Conservation (phyloP, 768 basidiomycete species). For the Russula abietina region DNA sequence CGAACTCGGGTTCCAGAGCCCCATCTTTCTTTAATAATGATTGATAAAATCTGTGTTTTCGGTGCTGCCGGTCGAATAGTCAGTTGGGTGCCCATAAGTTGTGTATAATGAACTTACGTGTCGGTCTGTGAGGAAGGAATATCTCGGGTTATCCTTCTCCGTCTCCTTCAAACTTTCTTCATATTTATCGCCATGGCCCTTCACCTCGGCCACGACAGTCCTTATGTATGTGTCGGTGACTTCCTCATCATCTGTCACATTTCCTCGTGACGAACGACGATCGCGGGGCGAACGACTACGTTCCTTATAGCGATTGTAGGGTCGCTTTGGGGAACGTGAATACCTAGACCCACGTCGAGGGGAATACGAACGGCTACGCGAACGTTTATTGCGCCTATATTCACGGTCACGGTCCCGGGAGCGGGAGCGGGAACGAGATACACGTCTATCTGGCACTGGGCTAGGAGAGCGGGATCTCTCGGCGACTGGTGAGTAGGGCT, state of each 20-base stretch:
- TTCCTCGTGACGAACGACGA: conserved; percentile 34
- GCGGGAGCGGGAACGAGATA: conserved; percentile 28
- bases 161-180: conserved; percentile 67
- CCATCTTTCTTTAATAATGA: conserved; percentile 58
- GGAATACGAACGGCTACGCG: conserved; percentile 36
- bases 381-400: conserved; percentile 31
- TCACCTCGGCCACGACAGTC: conserved; percentile 80
- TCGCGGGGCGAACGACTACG: conserved; percentile 45
- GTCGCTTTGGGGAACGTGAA: conserved; percentile 38
- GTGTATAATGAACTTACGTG: conserved; percentile 28
- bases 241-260: conserved; percentile 49
- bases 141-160: conserved; percentile 78
- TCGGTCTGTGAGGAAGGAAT: conserved; percentile 54
- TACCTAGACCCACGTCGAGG: conserved; percentile 36
- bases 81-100: background rate
- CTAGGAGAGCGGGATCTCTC: conserved; percentile 28
- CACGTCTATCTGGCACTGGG: conserved; percentile 33
- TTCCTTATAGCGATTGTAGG: conserved; percentile 30
- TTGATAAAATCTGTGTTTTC: conserved; percentile 62
- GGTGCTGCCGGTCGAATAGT: conserved; percentile 44
- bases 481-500: conserved; percentile 8
- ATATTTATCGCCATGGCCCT: conserved; percentile 71
- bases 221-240: conserved; percentile 83
- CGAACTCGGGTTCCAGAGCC: conserved; percentile 60
- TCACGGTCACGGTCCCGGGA: conserved; percentile 30